phyloP scores from a whole-genome alignment of 306 rosid genomes.

The Pyrus bretschneideri region DNA sequence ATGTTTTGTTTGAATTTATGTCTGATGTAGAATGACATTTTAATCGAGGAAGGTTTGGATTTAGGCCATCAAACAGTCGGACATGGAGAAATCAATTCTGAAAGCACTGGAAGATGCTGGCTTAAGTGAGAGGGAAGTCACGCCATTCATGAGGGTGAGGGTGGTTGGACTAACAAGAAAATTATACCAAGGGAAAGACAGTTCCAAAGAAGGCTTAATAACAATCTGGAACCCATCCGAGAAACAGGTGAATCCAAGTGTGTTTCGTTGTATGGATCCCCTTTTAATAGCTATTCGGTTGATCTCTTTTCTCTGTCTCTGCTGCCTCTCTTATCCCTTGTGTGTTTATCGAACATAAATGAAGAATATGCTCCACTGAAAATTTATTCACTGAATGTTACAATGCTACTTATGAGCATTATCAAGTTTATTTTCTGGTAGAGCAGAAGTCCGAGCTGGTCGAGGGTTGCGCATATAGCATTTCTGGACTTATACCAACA shows the following conservation, averaged over 20 bases:
- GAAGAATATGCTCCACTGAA: neutral
- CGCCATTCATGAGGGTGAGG: conserved; percentile 67
- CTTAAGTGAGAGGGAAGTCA: conserved; percentile 60
- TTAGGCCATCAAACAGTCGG: conserved; percentile 66
- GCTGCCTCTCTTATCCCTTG: neutral
- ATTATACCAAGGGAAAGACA: conserved; percentile 22
- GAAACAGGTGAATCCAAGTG: conserved; percentile 43
- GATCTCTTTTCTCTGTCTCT: neutral
- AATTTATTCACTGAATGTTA: neutral
- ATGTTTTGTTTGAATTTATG: conserved; percentile 18
- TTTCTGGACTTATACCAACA: conserved; percentile 64
- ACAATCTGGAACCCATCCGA: conserved; percentile 88
- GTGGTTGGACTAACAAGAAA: conserved; percentile 65
- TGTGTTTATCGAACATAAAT: neutral
- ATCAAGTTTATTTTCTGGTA: conserved; percentile 10
- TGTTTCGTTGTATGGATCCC: neutral
- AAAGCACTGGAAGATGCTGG: conserved; percentile 77
- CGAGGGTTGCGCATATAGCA: conserved; percentile 74
- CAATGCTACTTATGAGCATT: neutral
- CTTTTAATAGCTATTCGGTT: neutral
- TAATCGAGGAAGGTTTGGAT: conserved; percentile 20
- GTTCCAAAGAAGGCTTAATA: conserved; percentile 61
- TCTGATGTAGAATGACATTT: conserved; percentile 14
- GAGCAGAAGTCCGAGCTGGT: conserved; percentile 65
- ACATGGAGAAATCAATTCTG: conserved; percentile 60